Evolutionary conservation across 2,329 filamentous ascomycete species (phyloP), one percentile per base, ranked within the genome.

Genomic region (Malbranchea cinnamomea): DNA sequence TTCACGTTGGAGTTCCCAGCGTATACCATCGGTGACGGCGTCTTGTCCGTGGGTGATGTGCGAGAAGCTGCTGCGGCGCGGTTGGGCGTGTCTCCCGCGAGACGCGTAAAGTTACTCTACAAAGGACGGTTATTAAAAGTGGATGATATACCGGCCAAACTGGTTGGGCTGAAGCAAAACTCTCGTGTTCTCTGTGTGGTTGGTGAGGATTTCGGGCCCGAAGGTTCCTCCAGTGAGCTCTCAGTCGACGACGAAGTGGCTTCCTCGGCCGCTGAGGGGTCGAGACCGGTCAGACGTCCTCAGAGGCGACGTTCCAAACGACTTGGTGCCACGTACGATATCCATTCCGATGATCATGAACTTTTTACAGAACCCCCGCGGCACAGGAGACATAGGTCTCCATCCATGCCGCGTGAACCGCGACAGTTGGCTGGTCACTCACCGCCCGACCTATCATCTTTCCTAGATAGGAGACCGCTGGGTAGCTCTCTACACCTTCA

Each of bases 131-230:
- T 60, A 20, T 41, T 65, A 28, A 57, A 55, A 31, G 47, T 61
- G 35, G 53, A 64, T 39, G 32, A 39, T 4, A 38, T 39, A 23
- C 42, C 54, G 6, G 57, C 59, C 33, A 55, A 53, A 36, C 42
- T 50, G 20, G 58, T 61, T 34, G 55, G 58, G 10, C 45, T 64
- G 20, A 63, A 63, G 37, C 60, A 64, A 37, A 52, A 63, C 29
- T 62, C 59, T 3, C 55, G 62, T 39, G 50, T 64, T 28, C 42
- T 60, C 32, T 60, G 55, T 30, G 58, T 63, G 22, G 53, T 63
- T 16, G 57, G 56, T 4, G 54, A 59, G 26, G 48, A 28, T 32
- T n/a, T n/a, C n/a, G 26, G 27, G 10, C n/a, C 13, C 12, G 53
- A 54, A 15, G 28, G 37, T 11, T 53, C 52, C 2, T 48, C 48